Evolutionary conservation across 2,329 filamentous ascomycete genomes (phyloP).

Genomic region (Clarireedia hainanense): DNA sequence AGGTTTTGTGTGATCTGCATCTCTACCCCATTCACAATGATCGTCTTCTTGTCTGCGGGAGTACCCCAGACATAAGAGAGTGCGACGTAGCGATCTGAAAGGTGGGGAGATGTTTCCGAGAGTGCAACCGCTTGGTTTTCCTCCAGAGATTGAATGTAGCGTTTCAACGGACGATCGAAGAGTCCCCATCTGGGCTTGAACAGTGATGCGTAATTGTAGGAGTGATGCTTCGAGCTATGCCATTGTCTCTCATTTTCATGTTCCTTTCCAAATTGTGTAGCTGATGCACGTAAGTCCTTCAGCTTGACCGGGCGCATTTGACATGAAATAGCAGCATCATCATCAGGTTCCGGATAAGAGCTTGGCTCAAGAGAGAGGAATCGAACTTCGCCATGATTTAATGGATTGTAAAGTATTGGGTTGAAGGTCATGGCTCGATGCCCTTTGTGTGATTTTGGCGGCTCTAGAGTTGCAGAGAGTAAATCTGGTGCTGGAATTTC

Average conservation of each 20-base stretch:
- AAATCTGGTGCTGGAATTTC: too few species aligned
- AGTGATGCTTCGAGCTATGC: background rate
- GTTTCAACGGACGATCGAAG: background rate
- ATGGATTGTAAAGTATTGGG: background rate
- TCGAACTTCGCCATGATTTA: background rate
- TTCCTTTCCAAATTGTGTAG: background rate
- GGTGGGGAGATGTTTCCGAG: background rate
- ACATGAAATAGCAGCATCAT: background rate
- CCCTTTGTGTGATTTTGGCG: too few species aligned
- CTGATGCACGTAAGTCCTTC: background rate
- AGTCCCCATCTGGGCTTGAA: slow-evolving; percentile 1
- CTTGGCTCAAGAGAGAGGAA: slow-evolving; percentile 1
- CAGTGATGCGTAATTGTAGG: background rate
- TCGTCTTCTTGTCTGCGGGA: background rate
- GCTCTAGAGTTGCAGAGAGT: too few species aligned
- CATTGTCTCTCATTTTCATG: background rate
- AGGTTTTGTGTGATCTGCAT: slow-evolving; percentile 1
- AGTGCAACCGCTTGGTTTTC: background rate
- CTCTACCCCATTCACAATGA: background rate
- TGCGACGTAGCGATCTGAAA: slow-evolving; percentile 3
- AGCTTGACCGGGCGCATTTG: background rate
- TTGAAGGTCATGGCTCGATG: background rate
- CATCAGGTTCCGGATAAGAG: background rate
- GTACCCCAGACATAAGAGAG: slow-evolving; percentile 5
- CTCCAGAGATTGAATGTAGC: background rate